A percentile compares a stretch with the other conserved stretches of the same genome.
Evolutionary conservation across 179 eudicot species (phyloP).

Genomic region (Beta lomatogona): DNA sequence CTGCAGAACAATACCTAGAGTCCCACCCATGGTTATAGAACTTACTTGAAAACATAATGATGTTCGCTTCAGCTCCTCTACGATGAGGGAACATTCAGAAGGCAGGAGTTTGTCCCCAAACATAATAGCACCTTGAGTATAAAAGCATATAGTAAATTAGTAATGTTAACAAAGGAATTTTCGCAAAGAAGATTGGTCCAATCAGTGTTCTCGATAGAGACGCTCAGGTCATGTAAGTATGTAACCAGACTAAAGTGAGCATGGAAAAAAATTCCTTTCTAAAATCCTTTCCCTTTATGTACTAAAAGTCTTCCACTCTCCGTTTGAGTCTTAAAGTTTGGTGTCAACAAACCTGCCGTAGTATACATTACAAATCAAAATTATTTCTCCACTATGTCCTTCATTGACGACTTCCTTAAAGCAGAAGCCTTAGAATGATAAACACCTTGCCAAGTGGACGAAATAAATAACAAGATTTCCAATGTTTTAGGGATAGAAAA

Average conservation of each 20-base stretch:
- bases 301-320: background rate
- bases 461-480: background rate
- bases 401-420: too few species aligned
- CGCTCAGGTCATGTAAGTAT: too few species aligned
- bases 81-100: constrained; percentile 93
- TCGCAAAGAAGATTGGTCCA: background rate
- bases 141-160: constrained; percentile 4
- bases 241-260: background rate
- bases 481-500: background rate
- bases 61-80: constrained; percentile 88
- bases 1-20: background rate
- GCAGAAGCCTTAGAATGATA: background rate
- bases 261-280: background rate
- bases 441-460: background rate
- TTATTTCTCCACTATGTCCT: background rate
- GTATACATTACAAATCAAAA: background rate
- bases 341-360: background rate
- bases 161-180: background rate
- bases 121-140: constrained; percentile 87
- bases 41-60: constrained; percentile 92
- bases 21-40: background rate
- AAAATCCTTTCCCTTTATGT: background rate
- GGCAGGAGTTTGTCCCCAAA: constrained; percentile 92
- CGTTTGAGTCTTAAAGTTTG: background rate
- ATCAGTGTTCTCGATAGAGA: background rate